Conservation (phyloP, 2,329 filamentous ascomycete species). For the Alternaria brassicae region DNA sequence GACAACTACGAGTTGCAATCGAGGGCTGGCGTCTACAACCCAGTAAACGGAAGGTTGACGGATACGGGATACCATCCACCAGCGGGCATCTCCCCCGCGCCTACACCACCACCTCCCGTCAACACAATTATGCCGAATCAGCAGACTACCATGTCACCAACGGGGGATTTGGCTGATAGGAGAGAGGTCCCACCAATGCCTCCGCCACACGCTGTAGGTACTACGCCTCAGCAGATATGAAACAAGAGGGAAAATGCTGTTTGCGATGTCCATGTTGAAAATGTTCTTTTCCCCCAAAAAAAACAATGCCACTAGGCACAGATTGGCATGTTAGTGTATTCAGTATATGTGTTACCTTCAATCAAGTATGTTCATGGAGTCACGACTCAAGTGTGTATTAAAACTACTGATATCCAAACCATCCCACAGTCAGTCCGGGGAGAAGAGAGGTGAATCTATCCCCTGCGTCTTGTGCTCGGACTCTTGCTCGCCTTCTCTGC, state of each 20-base stretch:
- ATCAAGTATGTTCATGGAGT: background rate
- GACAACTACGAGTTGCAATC: constrained; percentile 47
- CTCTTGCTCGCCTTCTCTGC: constrained; percentile 55
- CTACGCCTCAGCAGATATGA: constrained; percentile 39
- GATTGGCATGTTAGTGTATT: constrained; percentile 1
- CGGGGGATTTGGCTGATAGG: constrained; percentile 42
- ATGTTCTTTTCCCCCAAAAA: background rate
- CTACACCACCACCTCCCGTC: constrained; percentile 41
- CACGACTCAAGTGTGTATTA: background rate
- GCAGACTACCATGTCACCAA: constrained; percentile 23
- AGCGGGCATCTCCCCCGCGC: constrained; percentile 37
- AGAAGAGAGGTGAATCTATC: constrained; percentile 43
- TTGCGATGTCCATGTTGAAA: background rate
- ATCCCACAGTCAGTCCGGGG: background rate
- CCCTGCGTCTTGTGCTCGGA: constrained; percentile 64
- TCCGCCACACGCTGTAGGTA: constrained; percentile 42
- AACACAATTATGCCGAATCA: constrained; percentile 22
- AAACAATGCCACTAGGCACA: background rate
- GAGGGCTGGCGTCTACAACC: constrained; percentile 39
- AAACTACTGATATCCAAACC: background rate
- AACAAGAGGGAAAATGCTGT: background rate
- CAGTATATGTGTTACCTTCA: constrained; percentile 1
- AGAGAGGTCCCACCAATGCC: constrained; percentile 32
- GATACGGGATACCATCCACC: constrained; percentile 48
- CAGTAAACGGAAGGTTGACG: constrained; percentile 41